A percentile compares a stretch with the other conserved stretches of the same genome.
phyloP scores from a whole-genome alignment of 2,329 filamentous ascomycete genomes.

The Cladosporium phlei region DNA sequence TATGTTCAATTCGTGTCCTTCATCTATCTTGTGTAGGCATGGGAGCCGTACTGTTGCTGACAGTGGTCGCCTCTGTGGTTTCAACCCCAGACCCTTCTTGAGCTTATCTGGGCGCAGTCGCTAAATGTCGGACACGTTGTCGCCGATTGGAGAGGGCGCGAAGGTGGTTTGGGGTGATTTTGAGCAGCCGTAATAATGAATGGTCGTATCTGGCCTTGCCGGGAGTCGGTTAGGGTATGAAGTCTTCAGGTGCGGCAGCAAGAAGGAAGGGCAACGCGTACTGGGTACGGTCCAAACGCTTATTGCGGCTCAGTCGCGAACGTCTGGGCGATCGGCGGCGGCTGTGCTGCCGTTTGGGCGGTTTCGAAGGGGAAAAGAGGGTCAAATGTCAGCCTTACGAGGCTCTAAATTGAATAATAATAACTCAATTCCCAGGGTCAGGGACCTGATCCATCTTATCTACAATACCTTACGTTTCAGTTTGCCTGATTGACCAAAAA shows the following conservation, averaged over 20 bases:
- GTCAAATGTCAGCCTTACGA: background rate
- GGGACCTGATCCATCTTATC: no score
- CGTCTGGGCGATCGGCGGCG: slow-evolving; percentile 3
- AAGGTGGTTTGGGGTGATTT: no score
- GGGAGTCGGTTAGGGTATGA: no score
- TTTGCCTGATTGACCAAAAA: no score
- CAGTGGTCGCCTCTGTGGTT: background rate
- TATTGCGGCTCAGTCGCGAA: slow-evolving; percentile 6
- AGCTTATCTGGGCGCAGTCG: slow-evolving; percentile 4
- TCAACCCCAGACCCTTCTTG: slow-evolving; percentile 1
- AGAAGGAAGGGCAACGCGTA: background rate
- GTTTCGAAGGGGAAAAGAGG: no score
- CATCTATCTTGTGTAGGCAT: no score
- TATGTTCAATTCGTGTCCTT: background rate
- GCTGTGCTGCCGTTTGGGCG: background rate
- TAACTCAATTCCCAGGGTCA: no score
- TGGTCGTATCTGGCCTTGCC: no score
- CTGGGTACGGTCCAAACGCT: slow-evolving; percentile 1
- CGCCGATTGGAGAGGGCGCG: background rate
- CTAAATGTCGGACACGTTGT: background rate
- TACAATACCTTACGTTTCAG: no score
- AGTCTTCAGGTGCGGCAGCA: no score
- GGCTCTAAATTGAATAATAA: no score
- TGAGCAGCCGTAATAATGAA: no score
- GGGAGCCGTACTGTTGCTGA: background rate